Evolutionary conservation across 805 yeast species (phyloP), one percentile per base, ranked within the genome.

Genomic region (Ogataea pini): DNA sequence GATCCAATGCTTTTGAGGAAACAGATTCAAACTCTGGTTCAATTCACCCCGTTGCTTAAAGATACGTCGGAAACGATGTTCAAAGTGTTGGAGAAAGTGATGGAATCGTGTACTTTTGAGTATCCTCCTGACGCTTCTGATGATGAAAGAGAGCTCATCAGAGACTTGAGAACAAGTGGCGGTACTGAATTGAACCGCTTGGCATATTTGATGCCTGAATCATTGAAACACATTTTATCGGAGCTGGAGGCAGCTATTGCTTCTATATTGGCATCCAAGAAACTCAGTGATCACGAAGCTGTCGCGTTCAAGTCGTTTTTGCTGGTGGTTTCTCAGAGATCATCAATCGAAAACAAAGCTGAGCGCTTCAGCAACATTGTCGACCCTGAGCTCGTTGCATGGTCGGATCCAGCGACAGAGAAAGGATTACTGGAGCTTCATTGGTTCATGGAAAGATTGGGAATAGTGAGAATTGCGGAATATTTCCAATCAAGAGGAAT

Each of bases 401-500:
- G 99, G 99, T 84, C 92, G 0, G 90, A 91, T 39, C 92, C 90
- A 17, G 83, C 81, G 9, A 92, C 97, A 0, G 90, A 89, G 53
- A 89, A 89, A 61, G 97, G 97, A 0, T 71, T 94, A 24, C 73
- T 84, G 61, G 96, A 92, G 62, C 74, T 95, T 38, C 96, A 89
- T 51, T 94, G 98, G 98, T 94, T 94, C 59, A 92, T 94, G 98
- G 98, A 91, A 68, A 78, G 97, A 59, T 77, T 95, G 44, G 99
- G 99, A 2, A 89, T 94, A 47, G 98, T 90, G 2, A 83, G 83
- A 63, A 95, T 94, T 61, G 96, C 97, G 0, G 86, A 86, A 50
- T 94, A 94, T 63, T 94, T 95, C 68, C 83, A 85, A 52, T 78
- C 80, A 7, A 75, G 98, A 56, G 87, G 88, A 4, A 91, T 95